Conservation (phyloP, 257 asterid genomes). For the Nemophila menziesii region DNA sequence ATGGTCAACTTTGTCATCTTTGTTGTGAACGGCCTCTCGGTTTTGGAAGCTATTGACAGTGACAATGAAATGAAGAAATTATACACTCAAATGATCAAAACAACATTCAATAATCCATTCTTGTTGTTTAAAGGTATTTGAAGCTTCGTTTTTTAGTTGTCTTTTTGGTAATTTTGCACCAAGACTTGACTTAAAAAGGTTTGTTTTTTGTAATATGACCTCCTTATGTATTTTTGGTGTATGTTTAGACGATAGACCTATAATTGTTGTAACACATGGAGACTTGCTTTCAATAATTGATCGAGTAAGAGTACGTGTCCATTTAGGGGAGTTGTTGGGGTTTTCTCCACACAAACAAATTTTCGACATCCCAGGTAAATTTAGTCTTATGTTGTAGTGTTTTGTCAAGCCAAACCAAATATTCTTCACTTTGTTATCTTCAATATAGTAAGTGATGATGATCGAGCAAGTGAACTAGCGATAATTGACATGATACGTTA, state of each 20-base stretch:
- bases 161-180: too few species aligned
- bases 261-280: slow-evolving; percentile 76
- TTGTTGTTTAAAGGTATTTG: slow-evolving; percentile 57
- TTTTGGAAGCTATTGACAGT: slow-evolving; percentile 42
- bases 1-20: slow-evolving; percentile 49
- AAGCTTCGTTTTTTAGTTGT: too few species aligned
- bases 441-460: slow-evolving; percentile 35
- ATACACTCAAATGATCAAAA: slow-evolving; percentile 29
- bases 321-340: slow-evolving; percentile 60
- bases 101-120: slow-evolving; percentile 34
- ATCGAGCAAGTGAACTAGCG: slow-evolving; percentile 31
- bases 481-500: slow-evolving; percentile 38
- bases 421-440: background rate
- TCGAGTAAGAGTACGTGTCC: slow-evolving; percentile 42
- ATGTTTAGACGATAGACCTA: slow-evolving; percentile 88
- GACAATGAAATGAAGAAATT: slow-evolving; percentile 24
- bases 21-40: slow-evolving; percentile 67
- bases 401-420: background rate
- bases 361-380: slow-evolving; percentile 75
- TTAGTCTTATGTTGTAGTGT: background rate
- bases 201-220: too few species aligned
- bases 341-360: slow-evolving; percentile 57
- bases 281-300: slow-evolving; percentile 57
- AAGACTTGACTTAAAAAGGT: too few species aligned
- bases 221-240: too few species aligned